Base-by-base conservation (phyloP, 2,329 filamentous ascomycete species). In the Atkinsonella texensis region DNA sequence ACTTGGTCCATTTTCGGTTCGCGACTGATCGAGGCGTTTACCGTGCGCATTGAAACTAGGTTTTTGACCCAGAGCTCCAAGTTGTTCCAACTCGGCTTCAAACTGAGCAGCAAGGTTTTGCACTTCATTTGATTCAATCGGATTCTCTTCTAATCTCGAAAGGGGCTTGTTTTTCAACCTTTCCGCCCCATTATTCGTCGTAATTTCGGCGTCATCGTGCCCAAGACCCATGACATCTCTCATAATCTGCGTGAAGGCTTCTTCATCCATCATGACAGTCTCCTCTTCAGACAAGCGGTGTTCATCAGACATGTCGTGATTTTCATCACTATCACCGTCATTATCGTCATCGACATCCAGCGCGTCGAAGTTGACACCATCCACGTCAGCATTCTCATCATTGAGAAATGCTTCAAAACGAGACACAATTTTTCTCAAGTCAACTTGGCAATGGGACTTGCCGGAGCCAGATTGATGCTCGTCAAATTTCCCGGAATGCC, bases 381-480 rank as follows among this genome's bases (percentile, higher is more conserved):
- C 89, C 6, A 83, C 65, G 1, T 87, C 90, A 0, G 89, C 89
- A 45, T 77, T 78, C 11, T 94, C 86, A 59, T 97, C 88, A 52
- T 94, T 87, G 45, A 98, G 68, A 59, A 98, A 97, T 12, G 85
- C 75, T 62, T 96, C 89, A 61, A 98, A 97, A n/a, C 89, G 81
- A 46, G 87, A 85, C 0, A 98, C 93, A 64, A 97, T 95, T 62
- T 91, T 91, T 50, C 85, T 83, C 20, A 98, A 72, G 63, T 95
- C 85, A 4, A 82, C 81, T 61, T 90, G 83, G 0, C 83, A 79
- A 23, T 73, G 74, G 4, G 77, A 71, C 62, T 89, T 82, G 1
- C 84, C 85, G 61, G 87, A 82, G 0, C 74, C 75, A n/a, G 59
- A 54, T 12, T 45, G 60, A 48, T 43, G 55, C 32, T 52, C 67